Base-by-base conservation (phyloP, 2,329 filamentous ascomycete genomes). In the Fusarium stilboides region DNA sequence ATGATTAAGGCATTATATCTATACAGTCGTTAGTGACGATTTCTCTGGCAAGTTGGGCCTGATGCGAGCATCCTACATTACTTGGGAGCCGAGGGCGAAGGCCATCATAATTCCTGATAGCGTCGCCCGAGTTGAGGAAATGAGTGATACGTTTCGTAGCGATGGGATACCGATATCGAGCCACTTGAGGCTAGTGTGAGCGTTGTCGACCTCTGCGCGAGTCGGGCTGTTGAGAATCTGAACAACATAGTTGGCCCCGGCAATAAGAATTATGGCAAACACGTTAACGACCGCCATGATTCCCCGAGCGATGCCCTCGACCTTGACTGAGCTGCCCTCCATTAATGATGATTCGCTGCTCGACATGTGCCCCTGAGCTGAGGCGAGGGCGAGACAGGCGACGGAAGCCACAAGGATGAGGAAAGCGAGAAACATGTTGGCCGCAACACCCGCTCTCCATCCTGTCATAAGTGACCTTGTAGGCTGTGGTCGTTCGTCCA, bases 181-280 rank as follows among this genome's bases (percentile, higher is more conserved):
- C 86, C 85, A 87, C 44, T 72, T 77, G 67, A 77, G 79, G 34
- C 75, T 77, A 13, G 75, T 77, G 66, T 88, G 86, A 7, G 85
- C 85, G 14, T 68, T 73, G 28, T 81, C 77, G 10, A 88, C 72
- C 68, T 88, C 86, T 13, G 74, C 74, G 40, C 86, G 80, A 9
- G 85, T 87, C 8, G 86, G 86, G 66, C 85, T 87, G 69, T 79
- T 81, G 14, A 88, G 81, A n/a, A 86, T 79, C 73, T 88, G 86
- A 59, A 86, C 85, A 39, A 80, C 78, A 70, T 87, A 88, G 76
- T 86, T 87, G 13, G 82, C 85, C 5, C 82, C 83, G 1, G 82
- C 82, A 14, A 88, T 73, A 20, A 87, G 66, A 6, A 80, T 76
- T 7, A 85, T 71, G 9, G 77, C 78, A 42, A 83, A 77, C 3